Percentiles rank a stretch among this genome's conserved stretches.
Evolutionary conservation across 257 asterid genomes (phyloP).

Genomic region (Thymus mandschuricus): DNA sequence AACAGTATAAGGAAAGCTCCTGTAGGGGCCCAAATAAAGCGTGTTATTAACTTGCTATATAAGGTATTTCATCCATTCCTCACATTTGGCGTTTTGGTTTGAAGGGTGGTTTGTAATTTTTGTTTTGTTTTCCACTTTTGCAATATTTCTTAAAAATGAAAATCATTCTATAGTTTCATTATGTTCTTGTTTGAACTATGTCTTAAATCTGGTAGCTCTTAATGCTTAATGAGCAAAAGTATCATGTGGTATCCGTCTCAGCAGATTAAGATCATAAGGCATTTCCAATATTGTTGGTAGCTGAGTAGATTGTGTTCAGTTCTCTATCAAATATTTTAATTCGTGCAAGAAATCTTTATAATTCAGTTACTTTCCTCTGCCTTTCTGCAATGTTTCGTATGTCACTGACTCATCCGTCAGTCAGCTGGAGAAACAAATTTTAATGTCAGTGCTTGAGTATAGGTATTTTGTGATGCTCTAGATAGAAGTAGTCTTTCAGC

Average conservation of each 20-base stretch:
- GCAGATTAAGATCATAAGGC: background rate
- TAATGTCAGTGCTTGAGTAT: background rate
- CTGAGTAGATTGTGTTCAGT: slow-evolving; percentile 8
- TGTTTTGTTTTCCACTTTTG: background rate
- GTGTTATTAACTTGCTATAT: slow-evolving; percentile 79
- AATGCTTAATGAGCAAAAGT: background rate
- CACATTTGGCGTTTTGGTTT: slow-evolving; percentile 21
- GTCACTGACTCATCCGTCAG: background rate
- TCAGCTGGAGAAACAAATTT: background rate
- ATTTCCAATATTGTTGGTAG: background rate
- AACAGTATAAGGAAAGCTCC: slow-evolving; percentile 95
- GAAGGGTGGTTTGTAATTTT: slow-evolving; percentile 1
- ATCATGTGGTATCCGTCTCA: background rate
- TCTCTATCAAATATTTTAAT: background rate
- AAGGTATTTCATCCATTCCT: slow-evolving; percentile 51
- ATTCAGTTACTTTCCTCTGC: background rate
- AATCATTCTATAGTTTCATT: background rate
- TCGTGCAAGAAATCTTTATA: background rate
- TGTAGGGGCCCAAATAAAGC: slow-evolving; percentile 89
- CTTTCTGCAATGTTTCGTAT: background rate
- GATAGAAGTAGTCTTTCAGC: background rate
- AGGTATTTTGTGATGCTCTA: background rate
- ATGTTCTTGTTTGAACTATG: background rate
- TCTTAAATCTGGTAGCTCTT: background rate
- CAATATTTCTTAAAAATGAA: background rate